Conservation (phyloP, 371 early-diverging fungal genomes). For the Rhizopus sp. region DNA sequence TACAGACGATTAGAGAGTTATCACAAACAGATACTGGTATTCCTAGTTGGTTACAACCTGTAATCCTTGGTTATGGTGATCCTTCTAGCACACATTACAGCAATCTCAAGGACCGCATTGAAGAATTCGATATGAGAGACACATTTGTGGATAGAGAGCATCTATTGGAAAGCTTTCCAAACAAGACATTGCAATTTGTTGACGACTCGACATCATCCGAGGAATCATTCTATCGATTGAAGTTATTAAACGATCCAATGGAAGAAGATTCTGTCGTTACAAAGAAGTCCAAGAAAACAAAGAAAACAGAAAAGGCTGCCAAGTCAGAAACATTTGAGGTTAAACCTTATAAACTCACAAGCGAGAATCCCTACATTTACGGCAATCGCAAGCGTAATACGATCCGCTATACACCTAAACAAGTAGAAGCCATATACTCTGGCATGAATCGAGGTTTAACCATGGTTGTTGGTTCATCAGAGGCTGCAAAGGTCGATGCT, state of each 20-base stretch:
- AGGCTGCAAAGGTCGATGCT: conserved; percentile 96
- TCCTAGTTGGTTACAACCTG: conserved; percentile 89
- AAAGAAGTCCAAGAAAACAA: conserved; percentile 50
- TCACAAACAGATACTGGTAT: conserved; percentile 78
- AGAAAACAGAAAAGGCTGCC: conserved; percentile 32
- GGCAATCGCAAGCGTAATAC: conserved; percentile 65
- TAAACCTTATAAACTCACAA: conserved; percentile 59
- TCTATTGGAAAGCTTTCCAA: conserved; percentile 68
- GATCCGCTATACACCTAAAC: conserved; percentile 85
- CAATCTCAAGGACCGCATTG: conserved; percentile 53
- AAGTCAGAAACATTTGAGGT: conserved; percentile 51
- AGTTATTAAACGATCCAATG: conserved; percentile 39
- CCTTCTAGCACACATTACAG: conserved; percentile 75
- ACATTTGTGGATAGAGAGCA: conserved; percentile 88
- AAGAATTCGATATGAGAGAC: conserved; percentile 75
- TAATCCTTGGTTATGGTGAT: conserved; percentile 94
- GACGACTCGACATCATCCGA: conserved; percentile 27
- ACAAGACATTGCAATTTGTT: conserved; percentile 19
- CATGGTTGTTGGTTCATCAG: conserved; percentile 94
- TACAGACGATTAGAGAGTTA: conserved; percentile 87
- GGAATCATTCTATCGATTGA: conserved; percentile 67
- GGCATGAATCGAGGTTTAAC: conserved; percentile 87
- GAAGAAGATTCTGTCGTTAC: conserved; percentile 34
- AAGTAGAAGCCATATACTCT: conserved; percentile 86
- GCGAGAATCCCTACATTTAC: conserved; percentile 78